Evolutionary conservation across 2,329 filamentous ascomycete species (phyloP).

Genomic region (Xylaria sp.): DNA sequence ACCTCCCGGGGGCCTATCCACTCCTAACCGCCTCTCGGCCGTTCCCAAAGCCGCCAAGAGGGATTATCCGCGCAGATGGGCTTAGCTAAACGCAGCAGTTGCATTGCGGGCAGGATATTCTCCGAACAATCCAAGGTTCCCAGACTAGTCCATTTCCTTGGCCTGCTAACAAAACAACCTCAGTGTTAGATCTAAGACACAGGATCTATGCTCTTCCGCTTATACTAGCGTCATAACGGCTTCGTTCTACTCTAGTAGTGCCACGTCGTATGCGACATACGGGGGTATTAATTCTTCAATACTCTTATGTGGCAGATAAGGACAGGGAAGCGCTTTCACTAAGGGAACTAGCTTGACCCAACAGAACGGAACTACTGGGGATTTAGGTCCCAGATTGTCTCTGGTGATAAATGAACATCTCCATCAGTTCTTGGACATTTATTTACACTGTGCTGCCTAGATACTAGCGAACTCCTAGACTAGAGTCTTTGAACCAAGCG

Average conservation of each 20-base stretch:
- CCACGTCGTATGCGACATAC: background rate
- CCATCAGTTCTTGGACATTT: background rate
- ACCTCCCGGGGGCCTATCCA: background rate
- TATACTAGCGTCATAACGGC: background rate
- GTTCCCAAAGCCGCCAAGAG: background rate
- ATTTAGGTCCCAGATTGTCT: background rate
- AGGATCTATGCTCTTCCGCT: background rate
- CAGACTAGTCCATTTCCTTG: background rate
- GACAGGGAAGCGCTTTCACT: background rate
- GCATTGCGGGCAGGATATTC: background rate
- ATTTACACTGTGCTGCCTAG: background rate
- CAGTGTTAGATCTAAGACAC: background rate
- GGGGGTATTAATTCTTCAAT: background rate
- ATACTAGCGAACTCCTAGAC: background rate
- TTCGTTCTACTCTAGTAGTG: background rate
- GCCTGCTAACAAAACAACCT: background rate
- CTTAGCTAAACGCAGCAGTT: background rate
- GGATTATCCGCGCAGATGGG: slow-evolving; percentile 11
- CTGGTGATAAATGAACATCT: background rate
- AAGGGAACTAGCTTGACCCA: slow-evolving; percentile 17
- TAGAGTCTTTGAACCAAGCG: background rate
- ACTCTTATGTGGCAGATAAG: background rate
- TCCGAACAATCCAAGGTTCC: background rate
- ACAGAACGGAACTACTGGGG: slow-evolving; percentile 20
- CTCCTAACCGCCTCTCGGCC: background rate